Conservation (phyloP, 805 yeast species). For the Sporopachydermia quercuum region DNA sequence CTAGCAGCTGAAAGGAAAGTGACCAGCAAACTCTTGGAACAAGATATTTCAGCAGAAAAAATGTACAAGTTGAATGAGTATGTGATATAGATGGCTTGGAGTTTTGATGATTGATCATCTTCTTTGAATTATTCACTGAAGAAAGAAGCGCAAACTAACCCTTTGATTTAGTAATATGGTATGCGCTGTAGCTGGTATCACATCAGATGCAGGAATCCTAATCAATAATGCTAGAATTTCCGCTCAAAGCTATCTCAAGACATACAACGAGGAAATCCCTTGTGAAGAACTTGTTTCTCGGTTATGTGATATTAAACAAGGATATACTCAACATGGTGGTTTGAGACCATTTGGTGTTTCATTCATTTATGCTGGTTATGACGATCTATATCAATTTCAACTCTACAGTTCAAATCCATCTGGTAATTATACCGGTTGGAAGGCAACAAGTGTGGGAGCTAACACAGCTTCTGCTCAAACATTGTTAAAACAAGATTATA, state of each 20-base stretch:
- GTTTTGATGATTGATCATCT: not conserved
- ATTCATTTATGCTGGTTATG: constrained; percentile 91
- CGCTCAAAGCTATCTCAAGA: constrained; percentile 75
- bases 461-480: constrained; percentile 95
- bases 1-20: constrained; percentile 95
- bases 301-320: constrained; percentile 89
- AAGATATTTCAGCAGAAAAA: constrained; percentile 87
- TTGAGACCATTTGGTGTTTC: constrained; percentile 97
- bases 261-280: constrained; percentile 89
- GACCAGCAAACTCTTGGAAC: constrained; percentile 82
- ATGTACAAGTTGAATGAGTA: constrained; percentile 68
- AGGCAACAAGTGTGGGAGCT: constrained; percentile 93
- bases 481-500: constrained; percentile 84
- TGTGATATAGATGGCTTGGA: constrained; percentile 9
- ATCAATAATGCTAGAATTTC: constrained; percentile 73
- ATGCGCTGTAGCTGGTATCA: constrained; percentile 96
- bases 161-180: constrained; percentile 37
- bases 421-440: constrained; percentile 97
- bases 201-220: constrained; percentile 88
- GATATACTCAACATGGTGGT: constrained; percentile 98
- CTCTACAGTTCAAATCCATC: constrained; percentile 92
- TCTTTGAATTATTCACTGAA: not conserved
- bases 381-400: constrained; percentile 80
- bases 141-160: not conserved
- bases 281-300: constrained; percentile 78